Evolutionary conservation across 2,329 filamentous ascomycete species (phyloP), one percentile per base, ranked within the genome.

Genomic region (Penicillium nordicum): DNA sequence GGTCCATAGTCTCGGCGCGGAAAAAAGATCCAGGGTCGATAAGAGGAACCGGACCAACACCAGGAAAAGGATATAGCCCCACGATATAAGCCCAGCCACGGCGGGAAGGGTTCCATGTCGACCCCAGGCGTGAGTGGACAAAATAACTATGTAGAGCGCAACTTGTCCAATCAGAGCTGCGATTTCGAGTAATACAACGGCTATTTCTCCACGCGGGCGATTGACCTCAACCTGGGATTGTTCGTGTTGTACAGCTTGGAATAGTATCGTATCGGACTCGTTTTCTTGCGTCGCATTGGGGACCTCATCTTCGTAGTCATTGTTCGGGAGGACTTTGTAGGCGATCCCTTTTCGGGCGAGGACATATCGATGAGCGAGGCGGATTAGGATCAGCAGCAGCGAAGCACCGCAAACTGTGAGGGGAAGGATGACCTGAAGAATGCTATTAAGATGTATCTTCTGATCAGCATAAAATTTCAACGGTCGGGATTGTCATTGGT

Each of bases 1-100:
- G 70, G 93, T 92, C 94, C 94, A 99, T 9, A 97, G 78, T 57
- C 83, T 81, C 9, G 88, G 87, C 14, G 94, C 82, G 77, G 90
- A 80, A 79, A 84, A 67, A 76, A 84, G 75, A 78, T 85, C 73
- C 43, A 77, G 74, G 53, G 76, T 80, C 73, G 87, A 75, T 80
- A 84, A 75, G 75, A 86, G 67, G 50, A 97, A 78, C 34, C 94
- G 87, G 42, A 92, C 76, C 21, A 85, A 83, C 14, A 87, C 87
- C 57, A 99, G 82, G 16, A 86, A 75, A 29, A 93, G 79, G 38
- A 92, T 84, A 71, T 97, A 99, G 50, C 84, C 74, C 93, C 94
- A 97, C 30, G 85, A 85, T 11, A 85, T 74, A 34, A 96, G 78
- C 48, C 87, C 87, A 3, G 85, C 83, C 48, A 88, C 78, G 10